phyloP scores from a whole-genome alignment of 148 eudicot genomes.

The Amaranthus palmeri region DNA sequence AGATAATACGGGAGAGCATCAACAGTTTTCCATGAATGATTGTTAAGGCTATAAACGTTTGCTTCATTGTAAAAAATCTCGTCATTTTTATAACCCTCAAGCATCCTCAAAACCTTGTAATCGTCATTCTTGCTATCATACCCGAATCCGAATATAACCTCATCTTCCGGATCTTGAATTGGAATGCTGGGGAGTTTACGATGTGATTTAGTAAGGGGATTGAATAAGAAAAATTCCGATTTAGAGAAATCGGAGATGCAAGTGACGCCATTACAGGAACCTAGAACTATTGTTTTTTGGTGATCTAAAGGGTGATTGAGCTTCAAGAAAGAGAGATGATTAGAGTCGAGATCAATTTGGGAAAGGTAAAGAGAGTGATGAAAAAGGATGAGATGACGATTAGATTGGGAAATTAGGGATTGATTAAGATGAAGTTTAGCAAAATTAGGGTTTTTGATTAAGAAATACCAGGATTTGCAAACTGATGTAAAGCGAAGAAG shows the following conservation, averaged over 20 bases:
- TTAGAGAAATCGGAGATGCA: neutral
- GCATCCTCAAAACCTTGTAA: constrained; percentile 9
- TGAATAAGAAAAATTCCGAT: neutral
- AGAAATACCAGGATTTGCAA: constrained; percentile 10
- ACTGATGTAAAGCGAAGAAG: constrained; percentile 11
- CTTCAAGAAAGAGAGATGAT: neutral
- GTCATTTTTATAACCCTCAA: neutral
- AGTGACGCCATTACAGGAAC: constrained; percentile 9
- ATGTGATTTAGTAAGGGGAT: constrained; percentile 2
- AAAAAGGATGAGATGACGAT: constrained; percentile 6
- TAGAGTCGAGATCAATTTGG: neutral
- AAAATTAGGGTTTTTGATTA: constrained; percentile 4
- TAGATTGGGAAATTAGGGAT: constrained; percentile 7
- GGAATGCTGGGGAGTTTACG: neutral
- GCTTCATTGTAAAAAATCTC: neutral
- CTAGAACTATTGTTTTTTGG: neutral
- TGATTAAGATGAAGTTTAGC: constrained; percentile 1
- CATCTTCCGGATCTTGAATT: neutral
- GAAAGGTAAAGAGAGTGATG: neutral
- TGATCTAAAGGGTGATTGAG: constrained; percentile 6
- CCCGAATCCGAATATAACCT: constrained; percentile 8
- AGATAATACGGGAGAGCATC: neutral
- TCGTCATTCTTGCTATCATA: neutral
- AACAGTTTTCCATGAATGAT: neutral
- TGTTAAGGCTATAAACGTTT: neutral